A percentile compares a stretch with the other conserved stretches of the same genome.
These are phyloP conservation scores for Epicoccum sorghinum DNA, from an alignment of 2,329 filamentous ascomycete genomes.

Conservation along the genomic window DNA sequence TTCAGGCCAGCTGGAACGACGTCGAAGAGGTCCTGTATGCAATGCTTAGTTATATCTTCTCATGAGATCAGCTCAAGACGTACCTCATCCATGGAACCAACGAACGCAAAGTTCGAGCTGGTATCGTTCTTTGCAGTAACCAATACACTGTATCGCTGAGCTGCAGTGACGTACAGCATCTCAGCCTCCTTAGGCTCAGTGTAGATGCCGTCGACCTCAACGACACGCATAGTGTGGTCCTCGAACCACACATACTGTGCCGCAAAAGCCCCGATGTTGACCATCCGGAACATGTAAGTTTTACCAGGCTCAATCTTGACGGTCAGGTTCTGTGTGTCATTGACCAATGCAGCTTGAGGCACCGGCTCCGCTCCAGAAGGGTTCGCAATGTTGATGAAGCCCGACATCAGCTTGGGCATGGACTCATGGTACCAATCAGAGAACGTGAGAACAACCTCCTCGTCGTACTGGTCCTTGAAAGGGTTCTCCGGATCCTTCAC, in stretches of 20 bases:
- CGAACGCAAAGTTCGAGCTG: conserved; percentile 65
- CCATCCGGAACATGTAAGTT: conserved; percentile 69
- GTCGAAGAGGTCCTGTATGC: conserved; percentile 63
- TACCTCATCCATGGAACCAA: conserved; percentile 56
- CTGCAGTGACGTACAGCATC: conserved; percentile 70
- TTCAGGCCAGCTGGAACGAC: conserved; percentile 70
- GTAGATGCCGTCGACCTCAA: conserved; percentile 73
- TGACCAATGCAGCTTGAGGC: conserved; percentile 69
- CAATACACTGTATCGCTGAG: conserved; percentile 73
- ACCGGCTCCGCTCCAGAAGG: conserved; percentile 69
- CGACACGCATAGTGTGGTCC: conserved; percentile 67
- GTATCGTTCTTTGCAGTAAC: conserved; percentile 65
- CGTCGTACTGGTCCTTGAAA: conserved; percentile 60
- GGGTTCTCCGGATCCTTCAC: conserved; percentile 64
- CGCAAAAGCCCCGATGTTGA: conserved; percentile 74
- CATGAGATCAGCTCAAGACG: background rate
- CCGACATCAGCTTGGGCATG: conserved; percentile 52
- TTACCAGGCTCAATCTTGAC: conserved; percentile 57
- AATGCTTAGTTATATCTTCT: background rate
- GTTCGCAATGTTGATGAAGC: conserved; percentile 57
- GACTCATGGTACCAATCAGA: conserved; percentile 75
- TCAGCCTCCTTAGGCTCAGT: conserved; percentile 65
- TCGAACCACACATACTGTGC: conserved; percentile 74
- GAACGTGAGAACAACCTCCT: conserved; percentile 70
- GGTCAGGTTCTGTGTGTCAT: conserved; percentile 60